phyloP scores from a whole-genome alignment of 129 eudicot genomes.

The Flaveria ramosissima region DNA sequence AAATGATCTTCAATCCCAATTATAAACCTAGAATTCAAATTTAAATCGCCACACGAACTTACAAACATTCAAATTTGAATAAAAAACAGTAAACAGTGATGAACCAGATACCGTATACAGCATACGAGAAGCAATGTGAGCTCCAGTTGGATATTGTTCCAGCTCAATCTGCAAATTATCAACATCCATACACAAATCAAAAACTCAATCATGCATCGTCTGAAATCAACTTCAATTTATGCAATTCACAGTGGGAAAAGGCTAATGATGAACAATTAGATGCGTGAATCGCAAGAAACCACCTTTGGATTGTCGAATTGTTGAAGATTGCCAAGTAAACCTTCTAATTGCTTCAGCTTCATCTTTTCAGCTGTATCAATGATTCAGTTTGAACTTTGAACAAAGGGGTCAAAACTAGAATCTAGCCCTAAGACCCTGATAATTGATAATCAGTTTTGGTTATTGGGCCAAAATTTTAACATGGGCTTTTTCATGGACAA shows the following conservation, averaged over 20 bases:
- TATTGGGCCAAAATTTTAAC: conserved; percentile 7
- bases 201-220: not conserved
- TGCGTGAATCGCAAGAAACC: not conserved
- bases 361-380: conserved; percentile 34
- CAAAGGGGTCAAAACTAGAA: conserved; percentile 2
- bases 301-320: conserved; percentile 86
- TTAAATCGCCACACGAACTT: not conserved
- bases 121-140: conserved; percentile 98
- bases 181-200: not conserved
- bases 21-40: conserved; percentile 22
- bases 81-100: not conserved
- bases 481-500: not conserved
- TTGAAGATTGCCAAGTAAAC: conserved; percentile 76
- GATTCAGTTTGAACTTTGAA: not conserved
- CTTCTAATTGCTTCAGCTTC: conserved; percentile 95
- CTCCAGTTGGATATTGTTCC: conserved; percentile 94
- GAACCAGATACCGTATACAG: conserved; percentile 63
- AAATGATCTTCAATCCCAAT: not conserved
- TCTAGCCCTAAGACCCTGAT: conserved; percentile 32
- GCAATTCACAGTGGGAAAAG: not conserved
- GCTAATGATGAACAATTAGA: not conserved
- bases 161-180: conserved; percentile 61
- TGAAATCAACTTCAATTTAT: not conserved
- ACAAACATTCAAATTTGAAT: not conserved
- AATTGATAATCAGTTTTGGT: not conserved